These are phyloP conservation scores for Trichoderma sp. DNA, from an alignment of 2,329 filamentous ascomycete genomes.

Conservation along the genomic window DNA sequence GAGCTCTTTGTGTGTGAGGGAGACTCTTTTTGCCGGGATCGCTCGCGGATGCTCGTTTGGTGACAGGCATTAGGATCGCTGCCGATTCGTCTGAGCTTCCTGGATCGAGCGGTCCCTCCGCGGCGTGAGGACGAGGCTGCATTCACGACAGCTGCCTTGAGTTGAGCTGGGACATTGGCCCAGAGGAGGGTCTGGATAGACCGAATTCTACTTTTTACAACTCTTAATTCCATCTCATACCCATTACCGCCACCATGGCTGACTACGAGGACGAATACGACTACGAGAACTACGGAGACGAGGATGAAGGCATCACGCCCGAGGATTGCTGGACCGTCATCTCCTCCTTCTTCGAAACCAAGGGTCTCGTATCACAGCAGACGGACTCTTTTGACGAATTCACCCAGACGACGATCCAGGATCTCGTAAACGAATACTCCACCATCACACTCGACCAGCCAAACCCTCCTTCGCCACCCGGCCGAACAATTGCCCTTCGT, in stretches of 20 bases:
- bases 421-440: constrained; percentile 89
- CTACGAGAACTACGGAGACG: constrained; percentile 71
- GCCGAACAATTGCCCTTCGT: constrained; percentile 79
- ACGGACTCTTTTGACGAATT: constrained; percentile 99
- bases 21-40: constrained; percentile 28
- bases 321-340: constrained; percentile 99
- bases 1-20: constrained; percentile 24
- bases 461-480: constrained; percentile 72
- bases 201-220: neutral
- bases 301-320: constrained; percentile 75
- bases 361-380: constrained; percentile 95
- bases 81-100: constrained; percentile 35
- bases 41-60: constrained; percentile 37
- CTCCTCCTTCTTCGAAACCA: constrained; percentile 92
- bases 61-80: constrained; percentile 34
- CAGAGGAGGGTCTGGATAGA: neutral
- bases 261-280: constrained; percentile 60
- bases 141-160: neutral
- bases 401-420: constrained; percentile 88
- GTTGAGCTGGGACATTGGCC: neutral
- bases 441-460: constrained; percentile 93
- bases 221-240: neutral
- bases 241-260: constrained; percentile 45
- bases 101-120: constrained; percentile 23
- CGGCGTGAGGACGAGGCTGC: constrained; percentile 15